A percentile compares a stretch with the other conserved stretches of the same genome.
These are phyloP conservation scores for Colletotrichum musicola DNA, from an alignment of 2,329 filamentous ascomycete genomes.

Conservation along the genomic window DNA sequence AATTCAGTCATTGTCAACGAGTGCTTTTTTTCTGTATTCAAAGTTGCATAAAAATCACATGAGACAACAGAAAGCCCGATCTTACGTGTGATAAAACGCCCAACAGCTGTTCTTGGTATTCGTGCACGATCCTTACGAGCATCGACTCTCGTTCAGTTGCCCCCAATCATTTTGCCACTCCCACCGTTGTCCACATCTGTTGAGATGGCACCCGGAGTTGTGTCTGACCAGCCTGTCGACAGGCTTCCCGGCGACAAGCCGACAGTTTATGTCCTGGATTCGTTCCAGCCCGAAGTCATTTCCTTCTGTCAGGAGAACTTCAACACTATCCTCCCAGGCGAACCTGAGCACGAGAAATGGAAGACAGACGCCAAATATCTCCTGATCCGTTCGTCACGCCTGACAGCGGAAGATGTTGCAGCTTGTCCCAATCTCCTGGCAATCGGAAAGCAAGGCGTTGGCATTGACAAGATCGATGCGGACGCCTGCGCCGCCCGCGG, in stretches of 20 bases:
- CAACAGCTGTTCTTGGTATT: too few relatives aligned
- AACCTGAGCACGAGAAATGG: constrained; percentile 54
- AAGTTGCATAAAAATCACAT: too few relatives aligned
- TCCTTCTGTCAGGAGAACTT: constrained; percentile 52
- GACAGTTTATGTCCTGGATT: constrained; percentile 56
- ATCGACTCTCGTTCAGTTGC: background rate
- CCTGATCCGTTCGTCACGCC: constrained; percentile 51
- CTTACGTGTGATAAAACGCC: too few relatives aligned
- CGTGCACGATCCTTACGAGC: too few relatives aligned
- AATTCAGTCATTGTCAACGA: too few relatives aligned
- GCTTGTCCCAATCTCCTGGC: constrained; percentile 52
- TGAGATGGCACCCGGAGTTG: constrained; percentile 6
- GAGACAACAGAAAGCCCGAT: too few relatives aligned
- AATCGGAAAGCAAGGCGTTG: constrained; percentile 61
- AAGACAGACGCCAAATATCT: constrained; percentile 54
- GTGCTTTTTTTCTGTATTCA: too few relatives aligned
- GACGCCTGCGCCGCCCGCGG: constrained; percentile 52
- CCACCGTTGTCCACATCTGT: background rate
- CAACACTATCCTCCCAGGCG: constrained; percentile 51
- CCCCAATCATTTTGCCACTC: background rate
- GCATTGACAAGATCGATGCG: constrained; percentile 60
- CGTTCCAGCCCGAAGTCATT: constrained; percentile 52
- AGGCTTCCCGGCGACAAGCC: constrained; percentile 44
- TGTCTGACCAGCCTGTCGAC: background rate
- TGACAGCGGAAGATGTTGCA: constrained; percentile 54